A percentile compares a stretch with the other conserved stretches of the same genome.
Evolutionary conservation across 257 asterid species (phyloP).

Genomic region (Anisodus acutangulus): DNA sequence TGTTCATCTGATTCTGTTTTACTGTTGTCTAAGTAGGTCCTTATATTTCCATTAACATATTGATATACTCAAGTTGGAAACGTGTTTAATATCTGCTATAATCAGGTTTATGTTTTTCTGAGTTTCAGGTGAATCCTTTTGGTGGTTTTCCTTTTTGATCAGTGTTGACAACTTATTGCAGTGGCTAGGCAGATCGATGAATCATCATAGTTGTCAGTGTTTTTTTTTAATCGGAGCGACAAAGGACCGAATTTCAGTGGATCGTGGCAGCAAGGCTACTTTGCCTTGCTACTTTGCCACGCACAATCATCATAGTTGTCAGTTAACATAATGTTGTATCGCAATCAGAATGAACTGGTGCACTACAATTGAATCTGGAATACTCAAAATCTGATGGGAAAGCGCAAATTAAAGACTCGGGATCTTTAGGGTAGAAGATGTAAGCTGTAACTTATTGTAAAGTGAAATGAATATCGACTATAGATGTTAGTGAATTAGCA

Average conservation of each 20-base stretch:
- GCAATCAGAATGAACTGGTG: neutral
- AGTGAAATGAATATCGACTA: neutral
- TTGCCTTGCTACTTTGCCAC: too few species aligned
- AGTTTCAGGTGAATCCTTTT: constrained; percentile 22
- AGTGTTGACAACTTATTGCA: neutral
- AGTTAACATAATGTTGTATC: neutral
- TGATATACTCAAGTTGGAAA: neutral
- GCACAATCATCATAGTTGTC: too few species aligned
- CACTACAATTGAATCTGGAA: neutral
- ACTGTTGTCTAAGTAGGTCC: neutral
- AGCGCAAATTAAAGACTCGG: neutral
- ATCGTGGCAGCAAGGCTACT: too few species aligned
- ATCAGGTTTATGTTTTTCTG: neutral
- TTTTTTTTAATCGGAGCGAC: too few species aligned
- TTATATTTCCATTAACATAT: neutral
- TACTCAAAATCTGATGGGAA: neutral
- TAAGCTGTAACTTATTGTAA: too few species aligned
- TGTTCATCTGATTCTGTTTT: neutral
- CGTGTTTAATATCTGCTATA: neutral
- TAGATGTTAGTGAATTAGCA: neutral
- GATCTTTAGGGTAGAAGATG: neutral
- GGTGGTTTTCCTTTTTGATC: neutral
- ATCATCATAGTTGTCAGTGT: neutral
- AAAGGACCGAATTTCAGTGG: too few species aligned
- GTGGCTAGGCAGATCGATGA: neutral